phyloP scores from a whole-genome alignment of 257 asterid genomes.

The Capsicum pubescens region DNA sequence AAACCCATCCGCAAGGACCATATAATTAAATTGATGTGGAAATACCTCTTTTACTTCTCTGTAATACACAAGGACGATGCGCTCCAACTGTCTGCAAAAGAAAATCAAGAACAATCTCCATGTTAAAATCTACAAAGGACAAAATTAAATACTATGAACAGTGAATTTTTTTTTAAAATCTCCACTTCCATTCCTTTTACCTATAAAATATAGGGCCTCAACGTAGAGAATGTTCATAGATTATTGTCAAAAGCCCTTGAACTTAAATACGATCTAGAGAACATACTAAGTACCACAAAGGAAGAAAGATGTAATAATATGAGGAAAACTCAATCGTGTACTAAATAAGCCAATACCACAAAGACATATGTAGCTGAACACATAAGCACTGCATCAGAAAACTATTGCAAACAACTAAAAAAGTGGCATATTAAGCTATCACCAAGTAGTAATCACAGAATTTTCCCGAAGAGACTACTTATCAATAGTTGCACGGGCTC shows the following conservation, averaged over 20 bases:
- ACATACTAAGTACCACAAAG: not conserved
- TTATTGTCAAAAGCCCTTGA: not conserved
- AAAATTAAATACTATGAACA: not conserved
- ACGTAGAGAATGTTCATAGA: not conserved
- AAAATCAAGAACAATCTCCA: not conserved
- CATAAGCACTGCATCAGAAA: no score
- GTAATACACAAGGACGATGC: slow-evolving; percentile 34
- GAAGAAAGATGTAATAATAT: not conserved
- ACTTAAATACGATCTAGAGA: not conserved
- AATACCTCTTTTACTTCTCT: slow-evolving; percentile 37
- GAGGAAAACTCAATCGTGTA: not conserved
- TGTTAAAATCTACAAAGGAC: not conserved
- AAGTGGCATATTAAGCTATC: no score
- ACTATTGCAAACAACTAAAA: no score
- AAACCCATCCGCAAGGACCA: not conserved
- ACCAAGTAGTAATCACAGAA: no score
- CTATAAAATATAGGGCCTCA: not conserved
- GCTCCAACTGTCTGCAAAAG: slow-evolving; percentile 33
- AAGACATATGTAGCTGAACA: no score
- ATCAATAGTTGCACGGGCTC: no score
- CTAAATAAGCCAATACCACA: slow-evolving; percentile 13
- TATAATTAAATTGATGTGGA: not conserved
- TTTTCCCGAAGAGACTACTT: no score
- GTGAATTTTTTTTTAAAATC: not conserved
- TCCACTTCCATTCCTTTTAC: not conserved